Percentiles rank a stretch among this genome's conserved stretches.
phyloP scores from a whole-genome alignment of 2,329 filamentous ascomycete species.

The Aureobasidium sp. region DNA sequence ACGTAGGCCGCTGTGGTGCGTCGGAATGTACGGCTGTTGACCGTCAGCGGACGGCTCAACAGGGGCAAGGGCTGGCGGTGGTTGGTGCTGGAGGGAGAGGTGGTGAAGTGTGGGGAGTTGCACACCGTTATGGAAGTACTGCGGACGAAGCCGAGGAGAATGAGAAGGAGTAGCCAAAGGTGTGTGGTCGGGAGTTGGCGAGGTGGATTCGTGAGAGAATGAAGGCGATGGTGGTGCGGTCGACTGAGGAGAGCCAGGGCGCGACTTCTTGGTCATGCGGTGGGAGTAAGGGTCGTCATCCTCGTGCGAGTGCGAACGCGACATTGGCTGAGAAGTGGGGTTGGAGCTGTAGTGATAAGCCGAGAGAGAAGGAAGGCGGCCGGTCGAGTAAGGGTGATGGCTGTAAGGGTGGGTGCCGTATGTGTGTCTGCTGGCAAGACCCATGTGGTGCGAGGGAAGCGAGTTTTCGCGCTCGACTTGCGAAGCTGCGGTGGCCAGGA shows the following conservation, averaged over 20 bases:
- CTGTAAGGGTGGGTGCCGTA: conserved; percentile 31
- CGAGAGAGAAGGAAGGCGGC: conserved; percentile 65
- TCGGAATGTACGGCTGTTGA: conserved; percentile 51
- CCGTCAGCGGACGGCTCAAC: conserved; percentile 60
- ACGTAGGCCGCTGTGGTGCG: conserved; percentile 58
- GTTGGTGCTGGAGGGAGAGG: conserved; percentile 53
- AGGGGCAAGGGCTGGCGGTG: conserved; percentile 55
- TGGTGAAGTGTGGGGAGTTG: conserved; percentile 83
- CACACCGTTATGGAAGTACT: conserved; percentile 56
- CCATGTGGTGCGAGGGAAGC: conserved; percentile 33
- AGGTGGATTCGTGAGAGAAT: conserved; percentile 91
- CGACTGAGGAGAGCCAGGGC: conserved; percentile 89
- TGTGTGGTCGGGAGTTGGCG: conserved; percentile 95
- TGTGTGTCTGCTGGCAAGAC: conserved; percentile 22
- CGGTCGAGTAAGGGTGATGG: conserved; percentile 44
- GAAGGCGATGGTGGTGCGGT: conserved; percentile 93
- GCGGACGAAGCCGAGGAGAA: conserved; percentile 80
- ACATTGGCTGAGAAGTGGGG: conserved; percentile 65
- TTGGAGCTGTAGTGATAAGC: conserved; percentile 57
- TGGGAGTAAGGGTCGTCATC: conserved; percentile 73
- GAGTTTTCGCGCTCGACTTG: conserved; percentile 57
- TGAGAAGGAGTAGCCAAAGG: conserved; percentile 94
- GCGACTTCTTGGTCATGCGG: conserved; percentile 74
- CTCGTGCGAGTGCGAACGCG: conserved; percentile 74
- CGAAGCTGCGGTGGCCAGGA: conserved; percentile 61